These are phyloP conservation scores for Drosera capensis DNA, from an alignment of 148 eudicot genomes.

Conservation along the genomic window DNA sequence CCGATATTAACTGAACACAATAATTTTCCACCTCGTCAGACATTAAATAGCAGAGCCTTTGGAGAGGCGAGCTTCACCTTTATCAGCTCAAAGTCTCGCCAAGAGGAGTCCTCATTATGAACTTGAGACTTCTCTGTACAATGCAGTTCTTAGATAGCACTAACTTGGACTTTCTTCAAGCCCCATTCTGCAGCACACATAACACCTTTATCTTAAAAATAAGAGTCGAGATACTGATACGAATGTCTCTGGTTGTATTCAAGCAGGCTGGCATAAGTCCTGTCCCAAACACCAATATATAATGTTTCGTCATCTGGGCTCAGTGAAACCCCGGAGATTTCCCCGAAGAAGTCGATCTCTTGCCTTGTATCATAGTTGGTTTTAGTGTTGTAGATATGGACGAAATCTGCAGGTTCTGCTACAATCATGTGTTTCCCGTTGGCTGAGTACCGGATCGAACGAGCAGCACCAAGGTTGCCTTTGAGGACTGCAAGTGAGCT, in stretches of 20 bases:
- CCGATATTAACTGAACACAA: too few relatives aligned
- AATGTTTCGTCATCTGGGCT: constrained; percentile 77
- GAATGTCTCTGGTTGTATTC: constrained; percentile 48
- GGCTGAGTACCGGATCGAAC: constrained; percentile 71
- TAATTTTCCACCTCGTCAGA: too few relatives aligned
- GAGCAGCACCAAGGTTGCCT: constrained; percentile 70
- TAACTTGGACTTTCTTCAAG: too few relatives aligned
- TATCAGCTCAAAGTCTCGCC: too few relatives aligned
- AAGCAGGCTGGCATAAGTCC: constrained; percentile 78
- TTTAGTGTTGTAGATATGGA: constrained; percentile 49
- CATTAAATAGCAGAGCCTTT: too few relatives aligned
- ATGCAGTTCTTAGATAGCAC: too few relatives aligned
- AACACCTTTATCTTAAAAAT: too few relatives aligned
- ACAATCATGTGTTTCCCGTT: constrained; percentile 70
- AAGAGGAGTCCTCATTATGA: too few relatives aligned
- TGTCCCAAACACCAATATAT: constrained; percentile 74
- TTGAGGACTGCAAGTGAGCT: constrained; percentile 41
- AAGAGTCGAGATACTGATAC: constrained; percentile 57
- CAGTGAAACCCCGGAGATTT: constrained; percentile 68
- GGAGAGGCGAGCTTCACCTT: too few relatives aligned
- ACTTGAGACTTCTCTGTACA: too few relatives aligned
- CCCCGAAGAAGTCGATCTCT: constrained; percentile 87
- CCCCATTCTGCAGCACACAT: too few relatives aligned
- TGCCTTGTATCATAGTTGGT: constrained; percentile 40
- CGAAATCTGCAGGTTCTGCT: constrained; percentile 90